Evolutionary conservation across 139 green algal genomes (phyloP).

Genomic region (Diplosphaera chodatii): DNA sequence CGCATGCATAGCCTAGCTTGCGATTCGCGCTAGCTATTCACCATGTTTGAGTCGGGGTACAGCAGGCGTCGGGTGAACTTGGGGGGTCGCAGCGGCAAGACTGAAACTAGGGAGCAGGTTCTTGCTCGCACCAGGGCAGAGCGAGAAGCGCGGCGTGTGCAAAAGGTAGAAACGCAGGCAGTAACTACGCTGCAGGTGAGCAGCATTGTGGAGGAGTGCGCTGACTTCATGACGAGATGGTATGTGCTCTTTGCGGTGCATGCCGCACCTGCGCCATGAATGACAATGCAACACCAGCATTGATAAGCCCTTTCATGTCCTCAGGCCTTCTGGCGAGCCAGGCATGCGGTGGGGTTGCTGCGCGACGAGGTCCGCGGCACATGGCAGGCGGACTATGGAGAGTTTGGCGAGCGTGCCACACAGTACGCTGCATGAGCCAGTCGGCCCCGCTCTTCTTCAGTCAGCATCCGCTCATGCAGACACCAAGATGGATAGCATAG

Average conservation of each 20-base stretch:
- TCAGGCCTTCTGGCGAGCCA: constrained; percentile 16
- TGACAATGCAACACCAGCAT: no score
- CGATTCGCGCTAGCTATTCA: no score
- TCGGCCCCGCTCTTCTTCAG: no score
- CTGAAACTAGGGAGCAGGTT: constrained; percentile 37
- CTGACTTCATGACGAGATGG: not conserved
- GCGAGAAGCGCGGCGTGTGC: constrained; percentile 33
- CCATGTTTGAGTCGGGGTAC: not conserved
- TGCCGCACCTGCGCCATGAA: no score
- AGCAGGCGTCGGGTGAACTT: constrained; percentile 21
- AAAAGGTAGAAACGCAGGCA: constrained; percentile 33
- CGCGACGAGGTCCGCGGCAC: not conserved
- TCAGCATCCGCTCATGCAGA: no score
- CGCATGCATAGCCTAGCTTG: no score
- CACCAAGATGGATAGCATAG: no score
- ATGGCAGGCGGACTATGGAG: constrained; percentile 3
- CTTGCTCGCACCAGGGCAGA: constrained; percentile 43
- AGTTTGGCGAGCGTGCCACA: constrained; percentile 6
- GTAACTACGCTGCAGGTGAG: constrained; percentile 42
- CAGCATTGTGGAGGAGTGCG: no score
- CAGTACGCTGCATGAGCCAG: no score
- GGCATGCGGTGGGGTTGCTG: constrained; percentile 3
- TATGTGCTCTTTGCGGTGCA: no score
- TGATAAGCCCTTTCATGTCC: no score
- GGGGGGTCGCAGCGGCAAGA: constrained; percentile 24